Evolutionary conservation across 805 yeast genomes (phyloP), one percentile per base, ranked within the genome.

Genomic region (Yamadazyma scolyti): DNA sequence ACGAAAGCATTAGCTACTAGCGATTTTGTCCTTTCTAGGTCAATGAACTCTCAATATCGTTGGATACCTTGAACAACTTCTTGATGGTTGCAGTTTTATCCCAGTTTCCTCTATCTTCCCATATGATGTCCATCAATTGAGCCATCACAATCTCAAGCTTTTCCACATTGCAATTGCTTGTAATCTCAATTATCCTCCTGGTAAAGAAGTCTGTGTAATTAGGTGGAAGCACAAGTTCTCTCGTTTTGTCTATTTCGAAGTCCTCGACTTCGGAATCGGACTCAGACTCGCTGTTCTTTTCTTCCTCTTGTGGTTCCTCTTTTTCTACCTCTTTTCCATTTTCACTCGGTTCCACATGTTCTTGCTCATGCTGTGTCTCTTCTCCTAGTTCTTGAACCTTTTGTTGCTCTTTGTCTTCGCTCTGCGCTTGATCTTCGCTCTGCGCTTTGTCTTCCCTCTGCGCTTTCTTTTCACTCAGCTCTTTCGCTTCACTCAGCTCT

Each of bases 51-150:
- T 41, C 43, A 13, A 41, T 36, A 9, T 37, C 44, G 9, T 40
- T 37, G 9, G 56, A 34, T 4, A 53, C 51, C 13, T 44, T 36
- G 20, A 36, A 39, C 30, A 71, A 47, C 27, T 53, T 56, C 3
- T 45, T 41, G 16, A 73, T 43, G 5, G 75, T 59, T 2, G 33
- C 38, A 1, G 56, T 44, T 41, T 71, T 73, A 43, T 74, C 71
- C 59, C 73, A 57, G 3, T 59, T 55, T 25, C 61, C 50, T 30
- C 93, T 67, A 41, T 76, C 75, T 6, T 64, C 56, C 95, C 95
- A 90, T 5, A 84, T 68, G 10, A 79, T 61, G 27, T 82, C 88
- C 62, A 84, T 75, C 28, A 88, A 47, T 26, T 68, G 65, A 3
- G 96, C 79, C 61, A 79, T 80, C 8, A 58, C 50, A 10, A 50